phyloP scores from a whole-genome alignment of 805 yeast species.

The Metschnikowia reukaufii region DNA sequence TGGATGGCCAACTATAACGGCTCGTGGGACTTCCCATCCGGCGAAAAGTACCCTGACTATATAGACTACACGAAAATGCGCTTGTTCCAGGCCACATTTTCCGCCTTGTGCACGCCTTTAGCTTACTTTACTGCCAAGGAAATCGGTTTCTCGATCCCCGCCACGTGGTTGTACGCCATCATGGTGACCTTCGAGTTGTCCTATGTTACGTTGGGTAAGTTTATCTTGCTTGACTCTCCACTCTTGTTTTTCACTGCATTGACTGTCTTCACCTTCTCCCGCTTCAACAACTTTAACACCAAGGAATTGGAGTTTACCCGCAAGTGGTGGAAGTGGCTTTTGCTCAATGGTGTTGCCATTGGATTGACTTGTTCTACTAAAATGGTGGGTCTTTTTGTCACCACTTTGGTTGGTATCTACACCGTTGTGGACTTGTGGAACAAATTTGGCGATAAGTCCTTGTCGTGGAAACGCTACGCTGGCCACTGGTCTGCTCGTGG shows the following conservation, averaged over 20 bases:
- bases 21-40: constrained; percentile 84
- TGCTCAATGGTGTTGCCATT: constrained; percentile 77
- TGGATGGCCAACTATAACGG: constrained; percentile 85
- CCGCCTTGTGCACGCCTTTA: constrained; percentile 81
- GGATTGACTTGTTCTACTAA: constrained; percentile 93
- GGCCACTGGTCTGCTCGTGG: constrained; percentile 69
- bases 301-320: constrained; percentile 53
- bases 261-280: constrained; percentile 70
- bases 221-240: constrained; percentile 90
- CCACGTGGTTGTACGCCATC: constrained; percentile 75
- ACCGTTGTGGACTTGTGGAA: constrained; percentile 87
- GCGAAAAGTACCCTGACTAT: constrained; percentile 70
- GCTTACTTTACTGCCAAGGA: constrained; percentile 80
- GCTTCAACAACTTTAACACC: constrained; percentile 63
- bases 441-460: constrained; percentile 66
- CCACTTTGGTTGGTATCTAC: constrained; percentile 84
- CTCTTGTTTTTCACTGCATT: constrained; percentile 83
- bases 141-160: constrained; percentile 66
- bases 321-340: constrained; percentile 93
- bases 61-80: constrained; percentile 86
- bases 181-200: constrained; percentile 83
- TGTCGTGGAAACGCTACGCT: constrained; percentile 50
- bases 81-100: constrained; percentile 79
- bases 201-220: constrained; percentile 81
- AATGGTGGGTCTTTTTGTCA: constrained; percentile 94